Percentiles rank a stretch among this genome's conserved stretches.
phyloP scores from a whole-genome alignment of 129 eudicot species.

The Escallonia herrerae region DNA sequence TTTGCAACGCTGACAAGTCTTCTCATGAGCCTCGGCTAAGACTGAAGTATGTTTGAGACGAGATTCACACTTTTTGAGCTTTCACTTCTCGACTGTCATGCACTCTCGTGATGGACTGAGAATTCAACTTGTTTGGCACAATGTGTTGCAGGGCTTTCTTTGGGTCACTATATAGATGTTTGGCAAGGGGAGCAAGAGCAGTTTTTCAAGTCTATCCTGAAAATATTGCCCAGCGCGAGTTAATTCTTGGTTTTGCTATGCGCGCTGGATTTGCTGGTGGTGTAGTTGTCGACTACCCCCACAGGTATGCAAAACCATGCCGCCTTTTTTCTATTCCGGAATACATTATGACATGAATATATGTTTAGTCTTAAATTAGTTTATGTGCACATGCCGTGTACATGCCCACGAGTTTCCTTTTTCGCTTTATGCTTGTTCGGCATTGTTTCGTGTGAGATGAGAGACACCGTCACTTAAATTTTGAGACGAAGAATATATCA shows the following conservation, averaged over 20 bases:
- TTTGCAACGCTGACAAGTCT: constrained; percentile 97
- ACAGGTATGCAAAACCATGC: constrained; percentile 37
- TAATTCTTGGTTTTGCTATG: constrained; percentile 85
- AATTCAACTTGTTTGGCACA: background rate
- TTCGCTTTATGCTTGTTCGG: no score
- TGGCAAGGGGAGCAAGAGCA: constrained; percentile 90
- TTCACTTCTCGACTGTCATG: background rate
- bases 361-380: no score
- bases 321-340: no score
- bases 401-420: no score
- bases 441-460: no score
- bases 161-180: constrained; percentile 76
- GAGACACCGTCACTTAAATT: no score
- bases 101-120: background rate
- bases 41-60: constrained; percentile 60
- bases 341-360: no score
- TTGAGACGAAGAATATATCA: no score
- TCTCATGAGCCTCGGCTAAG: constrained; percentile 92
- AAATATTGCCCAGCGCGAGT: constrained; percentile 74
- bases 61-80: background rate
- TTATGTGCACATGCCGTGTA: no score
- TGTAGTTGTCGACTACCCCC: constrained; percentile 86
- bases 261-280: constrained; percentile 99
- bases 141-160: constrained; percentile 69
- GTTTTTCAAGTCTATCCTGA: constrained; percentile 85